These are phyloP conservation scores for Bipolaris bicolor DNA, from an alignment of 2,329 filamentous ascomycete species.

Conservation along the genomic window DNA sequence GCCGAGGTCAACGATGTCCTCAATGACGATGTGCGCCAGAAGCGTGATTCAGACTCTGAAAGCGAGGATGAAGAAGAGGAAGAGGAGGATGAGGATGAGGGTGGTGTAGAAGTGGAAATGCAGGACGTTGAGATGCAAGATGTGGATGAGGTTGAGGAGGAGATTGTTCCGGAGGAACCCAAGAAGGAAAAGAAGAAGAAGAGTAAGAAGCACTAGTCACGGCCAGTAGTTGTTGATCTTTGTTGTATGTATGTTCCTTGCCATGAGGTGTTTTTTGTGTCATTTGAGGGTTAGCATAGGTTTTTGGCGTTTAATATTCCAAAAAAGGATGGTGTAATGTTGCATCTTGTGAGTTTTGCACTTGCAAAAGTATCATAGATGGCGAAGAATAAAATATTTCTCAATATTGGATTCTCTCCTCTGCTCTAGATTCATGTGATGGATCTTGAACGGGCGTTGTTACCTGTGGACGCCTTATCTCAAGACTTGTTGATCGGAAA, in stretches of 20 bases:
- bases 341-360: not conserved
- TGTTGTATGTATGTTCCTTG: conserved; percentile 1
- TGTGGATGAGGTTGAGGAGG: conserved; percentile 6
- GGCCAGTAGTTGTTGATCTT: not conserved
- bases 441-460: too few relatives aligned
- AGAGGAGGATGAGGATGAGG: conserved; percentile 11
- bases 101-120: conserved; percentile 20
- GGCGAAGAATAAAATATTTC: too few relatives aligned
- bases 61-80: conserved; percentile 21
- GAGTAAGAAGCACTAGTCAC: conserved; percentile 15
- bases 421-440: too few relatives aligned
- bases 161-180: conserved; percentile 6
- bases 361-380: not conserved
- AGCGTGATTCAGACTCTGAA: conserved; percentile 18
- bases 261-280: conserved; percentile 6
- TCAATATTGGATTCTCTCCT: too few relatives aligned
- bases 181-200: conserved; percentile 15
- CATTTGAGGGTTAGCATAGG: conserved; percentile 3
- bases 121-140: conserved; percentile 19
- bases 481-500: too few relatives aligned
- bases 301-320: conserved; percentile 5
- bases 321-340: conserved; percentile 7
- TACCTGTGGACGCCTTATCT: too few relatives aligned
- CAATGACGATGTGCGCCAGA: conserved; percentile 14
- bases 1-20: conserved; percentile 18